These are phyloP conservation scores for Nakaseomyces bracarensis DNA, from an alignment of 1,139 yeast genomes.

Conservation along the genomic window DNA sequence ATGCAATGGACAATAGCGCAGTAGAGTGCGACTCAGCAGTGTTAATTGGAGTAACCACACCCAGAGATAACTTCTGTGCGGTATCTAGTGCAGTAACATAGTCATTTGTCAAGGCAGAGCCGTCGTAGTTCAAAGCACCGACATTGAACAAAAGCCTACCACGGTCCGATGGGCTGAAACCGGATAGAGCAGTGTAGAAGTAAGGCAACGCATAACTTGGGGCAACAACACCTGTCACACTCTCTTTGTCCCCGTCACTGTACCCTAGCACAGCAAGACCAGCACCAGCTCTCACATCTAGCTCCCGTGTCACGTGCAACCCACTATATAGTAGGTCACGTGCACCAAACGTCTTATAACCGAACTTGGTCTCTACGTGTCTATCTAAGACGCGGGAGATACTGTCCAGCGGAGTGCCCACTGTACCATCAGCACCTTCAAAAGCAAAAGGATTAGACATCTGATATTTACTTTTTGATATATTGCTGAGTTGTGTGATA, in stretches of 20 bases:
- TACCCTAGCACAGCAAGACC: constrained; percentile 74
- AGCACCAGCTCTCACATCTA: constrained; percentile 81
- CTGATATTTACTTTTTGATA: too few relatives aligned
- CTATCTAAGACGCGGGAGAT: constrained; percentile 61
- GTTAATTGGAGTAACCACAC: constrained; percentile 64
- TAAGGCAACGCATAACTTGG: constrained; percentile 60
- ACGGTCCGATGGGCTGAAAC: constrained; percentile 39
- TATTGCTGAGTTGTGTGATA: background rate
- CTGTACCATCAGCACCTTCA: background rate
- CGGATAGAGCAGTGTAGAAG: constrained; percentile 41
- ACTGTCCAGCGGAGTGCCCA: constrained; percentile 24
- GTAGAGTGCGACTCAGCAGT: constrained; percentile 60
- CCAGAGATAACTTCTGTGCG: constrained; percentile 58
- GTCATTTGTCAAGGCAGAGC: constrained; percentile 50
- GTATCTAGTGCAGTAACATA: constrained; percentile 55
- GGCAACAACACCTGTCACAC: constrained; percentile 44
- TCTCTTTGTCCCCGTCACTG: constrained; percentile 34
- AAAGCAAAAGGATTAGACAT: constrained; percentile 1
- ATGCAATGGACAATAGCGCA: constrained; percentile 56
- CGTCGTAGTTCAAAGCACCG: constrained; percentile 63
- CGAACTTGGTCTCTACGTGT: constrained; percentile 56
- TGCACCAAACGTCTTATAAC: constrained; percentile 59
- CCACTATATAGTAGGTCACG: constrained; percentile 54
- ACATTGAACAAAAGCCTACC: constrained; percentile 56
- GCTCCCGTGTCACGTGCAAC: constrained; percentile 36